Conservation (phyloP, 2,329 filamentous ascomycete genomes). For the Colletotrichum coccodes region DNA sequence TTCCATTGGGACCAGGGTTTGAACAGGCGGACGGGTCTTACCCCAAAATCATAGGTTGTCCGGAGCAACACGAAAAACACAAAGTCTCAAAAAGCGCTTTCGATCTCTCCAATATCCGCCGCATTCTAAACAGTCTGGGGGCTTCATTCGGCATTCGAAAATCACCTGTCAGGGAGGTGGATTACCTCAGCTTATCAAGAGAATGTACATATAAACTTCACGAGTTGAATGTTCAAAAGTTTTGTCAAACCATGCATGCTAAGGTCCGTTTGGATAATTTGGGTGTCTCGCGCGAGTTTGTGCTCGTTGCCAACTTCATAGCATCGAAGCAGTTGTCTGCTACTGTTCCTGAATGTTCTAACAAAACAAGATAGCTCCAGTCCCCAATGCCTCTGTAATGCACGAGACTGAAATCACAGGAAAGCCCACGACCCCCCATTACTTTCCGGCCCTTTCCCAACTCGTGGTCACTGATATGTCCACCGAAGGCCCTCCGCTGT, state of each 20-base stretch:
- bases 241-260: not conserved
- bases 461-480: too few relatives aligned
- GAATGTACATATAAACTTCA: constrained; percentile 23
- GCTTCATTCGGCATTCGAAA: not conserved
- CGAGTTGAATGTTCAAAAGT: constrained; percentile 23
- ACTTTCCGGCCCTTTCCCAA: too few relatives aligned
- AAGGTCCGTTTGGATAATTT: too few relatives aligned
- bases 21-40: constrained; percentile 7
- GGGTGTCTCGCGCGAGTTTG: not conserved
- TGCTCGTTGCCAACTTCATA: too few relatives aligned
- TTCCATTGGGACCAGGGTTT: constrained; percentile 27
- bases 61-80: not conserved
- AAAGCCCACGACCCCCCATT: too few relatives aligned
- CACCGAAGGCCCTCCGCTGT: too few relatives aligned
- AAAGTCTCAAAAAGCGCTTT: constrained; percentile 13
- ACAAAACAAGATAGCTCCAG: too few relatives aligned
- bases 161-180: constrained; percentile 5
- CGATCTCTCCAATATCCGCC: not conserved
- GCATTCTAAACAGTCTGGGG: not conserved
- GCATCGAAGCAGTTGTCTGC: too few relatives aligned
- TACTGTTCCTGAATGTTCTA: too few relatives aligned
- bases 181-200: constrained; percentile 3
- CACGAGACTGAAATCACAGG: too few relatives aligned
- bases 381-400: too few relatives aligned
- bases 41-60: not conserved